Percentiles rank a stretch among this genome's conserved stretches.
phyloP scores from a whole-genome alignment of 306 rosid genomes.

The Calophaca sinica region DNA sequence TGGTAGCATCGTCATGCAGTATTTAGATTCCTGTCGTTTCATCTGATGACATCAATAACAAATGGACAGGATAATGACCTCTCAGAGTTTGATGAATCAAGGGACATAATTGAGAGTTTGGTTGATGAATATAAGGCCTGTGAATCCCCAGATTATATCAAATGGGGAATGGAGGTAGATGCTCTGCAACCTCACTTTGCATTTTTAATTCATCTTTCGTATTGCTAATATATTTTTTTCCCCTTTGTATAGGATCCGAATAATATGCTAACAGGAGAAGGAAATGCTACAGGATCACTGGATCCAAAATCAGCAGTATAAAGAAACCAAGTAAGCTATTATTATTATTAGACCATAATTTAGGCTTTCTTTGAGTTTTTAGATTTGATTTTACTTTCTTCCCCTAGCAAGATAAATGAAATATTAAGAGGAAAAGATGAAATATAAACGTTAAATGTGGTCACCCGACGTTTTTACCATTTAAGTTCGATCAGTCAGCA shows the following conservation, averaged over 20 bases:
- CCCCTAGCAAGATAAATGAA: conserved; percentile 26
- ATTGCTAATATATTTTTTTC: conserved; percentile 37
- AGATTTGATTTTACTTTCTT: conserved; percentile 42
- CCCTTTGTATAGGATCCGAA: conserved; percentile 74
- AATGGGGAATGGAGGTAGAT: conserved; percentile 99
- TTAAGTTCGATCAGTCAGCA: conserved; percentile 26
- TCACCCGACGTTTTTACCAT: neutral
- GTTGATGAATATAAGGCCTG: conserved; percentile 99
- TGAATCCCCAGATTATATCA: conserved; percentile 98
- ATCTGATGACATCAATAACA: conserved; percentile 39
- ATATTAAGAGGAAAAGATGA: conserved; percentile 23
- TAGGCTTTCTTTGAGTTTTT: conserved; percentile 25
- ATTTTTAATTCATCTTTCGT: conserved; percentile 32
- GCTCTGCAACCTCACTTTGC: conserved; percentile 35
- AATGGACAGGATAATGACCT: conserved; percentile 95
- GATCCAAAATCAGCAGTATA: conserved; percentile 72
- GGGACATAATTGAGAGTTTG: conserved; percentile 93
- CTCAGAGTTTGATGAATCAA: conserved; percentile 98
- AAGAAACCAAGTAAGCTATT: conserved; percentile 55
- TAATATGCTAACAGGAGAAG: conserved; percentile 79
- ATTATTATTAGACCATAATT: conserved; percentile 19
- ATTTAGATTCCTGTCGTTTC: conserved; percentile 37
- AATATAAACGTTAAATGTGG: conserved; percentile 16
- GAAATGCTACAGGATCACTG: conserved; percentile 79
- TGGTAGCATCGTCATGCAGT: conserved; percentile 35